phyloP scores from a whole-genome alignment of 2,329 filamentous ascomycete genomes.

The Penicillium sp. region DNA sequence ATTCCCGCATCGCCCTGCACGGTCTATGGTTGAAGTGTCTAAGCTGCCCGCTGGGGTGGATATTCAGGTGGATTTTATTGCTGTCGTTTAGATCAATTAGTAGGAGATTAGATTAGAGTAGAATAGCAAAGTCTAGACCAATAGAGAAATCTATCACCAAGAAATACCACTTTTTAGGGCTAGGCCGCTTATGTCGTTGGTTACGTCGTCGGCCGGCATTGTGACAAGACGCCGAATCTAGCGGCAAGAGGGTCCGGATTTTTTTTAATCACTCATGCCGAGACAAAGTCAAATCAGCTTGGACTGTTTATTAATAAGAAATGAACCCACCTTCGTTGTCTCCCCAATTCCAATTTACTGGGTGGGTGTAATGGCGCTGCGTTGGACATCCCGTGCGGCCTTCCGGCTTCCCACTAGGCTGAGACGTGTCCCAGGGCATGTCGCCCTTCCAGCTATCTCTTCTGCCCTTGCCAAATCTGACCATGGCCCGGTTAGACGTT shows the following conservation, averaged over 20 bases:
- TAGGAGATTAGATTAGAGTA: too few species aligned
- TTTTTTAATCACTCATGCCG: too few species aligned
- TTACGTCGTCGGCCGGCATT: too few species aligned
- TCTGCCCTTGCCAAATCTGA: neutral
- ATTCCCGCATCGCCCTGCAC: slow-evolving; percentile 16
- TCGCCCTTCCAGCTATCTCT: neutral
- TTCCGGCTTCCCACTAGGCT: neutral
- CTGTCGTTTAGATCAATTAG: too few species aligned
- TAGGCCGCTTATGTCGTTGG: too few species aligned
- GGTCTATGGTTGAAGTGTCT: slow-evolving; percentile 17
- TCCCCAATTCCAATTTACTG: neutral
- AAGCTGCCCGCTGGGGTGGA: slow-evolving; percentile 8
- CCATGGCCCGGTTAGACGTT: neutral
- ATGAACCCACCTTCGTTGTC: neutral
- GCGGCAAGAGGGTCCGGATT: too few species aligned
- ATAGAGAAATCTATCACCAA: too few species aligned
- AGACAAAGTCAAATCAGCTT: neutral
- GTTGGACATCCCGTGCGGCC: neutral
- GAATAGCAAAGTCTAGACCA: too few species aligned
- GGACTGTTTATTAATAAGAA: neutral
- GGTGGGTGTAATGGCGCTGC: neutral
- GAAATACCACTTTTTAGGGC: too few species aligned
- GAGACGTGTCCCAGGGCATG: neutral
- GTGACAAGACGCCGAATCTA: too few species aligned
- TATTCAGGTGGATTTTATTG: too few species aligned